Percentiles rank a stretch among this genome's conserved stretches.
phyloP scores from a whole-genome alignment of 2,329 filamentous ascomycete species.

The Neonectria neomacrospora region DNA sequence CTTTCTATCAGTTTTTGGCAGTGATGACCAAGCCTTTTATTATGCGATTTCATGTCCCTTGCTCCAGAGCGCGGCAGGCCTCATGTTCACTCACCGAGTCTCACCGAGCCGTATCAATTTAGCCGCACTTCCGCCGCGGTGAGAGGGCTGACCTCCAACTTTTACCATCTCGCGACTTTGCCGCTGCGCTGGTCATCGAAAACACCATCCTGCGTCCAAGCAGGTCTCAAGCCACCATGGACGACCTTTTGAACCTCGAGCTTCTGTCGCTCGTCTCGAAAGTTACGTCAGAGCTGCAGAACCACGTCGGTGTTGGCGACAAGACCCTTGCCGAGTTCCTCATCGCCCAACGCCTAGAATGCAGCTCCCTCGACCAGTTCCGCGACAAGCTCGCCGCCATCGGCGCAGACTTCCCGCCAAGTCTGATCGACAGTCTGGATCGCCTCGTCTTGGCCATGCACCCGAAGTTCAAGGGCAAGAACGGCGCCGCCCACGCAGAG shows the following conservation, averaged over 20 bases:
- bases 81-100: background rate
- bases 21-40: no score
- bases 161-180: slow-evolving; percentile 21
- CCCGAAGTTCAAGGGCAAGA: slow-evolving; percentile 80
- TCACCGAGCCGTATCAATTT: slow-evolving; percentile 15
- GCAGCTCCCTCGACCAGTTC: slow-evolving; percentile 76
- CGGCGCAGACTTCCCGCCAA: slow-evolving; percentile 84
- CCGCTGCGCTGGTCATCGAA: slow-evolving; percentile 17
- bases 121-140: slow-evolving; percentile 31
- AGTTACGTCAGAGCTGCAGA: slow-evolving; percentile 92
- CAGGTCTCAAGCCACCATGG: slow-evolving; percentile 68
- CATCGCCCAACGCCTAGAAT: slow-evolving; percentile 87
- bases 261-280: slow-evolving; percentile 93
- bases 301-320: slow-evolving; percentile 90
- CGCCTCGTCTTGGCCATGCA: slow-evolving; percentile 90
- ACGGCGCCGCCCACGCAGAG: slow-evolving; percentile 52
- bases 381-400: slow-evolving; percentile 78
- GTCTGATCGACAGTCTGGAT: slow-evolving; percentile 90
- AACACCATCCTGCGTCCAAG: slow-evolving; percentile 30
- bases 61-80: background rate
- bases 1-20: no score
- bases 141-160: slow-evolving; percentile 23
- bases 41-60: no score
- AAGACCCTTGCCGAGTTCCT: slow-evolving; percentile 97
- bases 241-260: slow-evolving; percentile 91